Evolutionary conservation across 805 yeast species (phyloP), one percentile per base, ranked within the genome.

Genomic region (Saccharomyces eubayanus): DNA sequence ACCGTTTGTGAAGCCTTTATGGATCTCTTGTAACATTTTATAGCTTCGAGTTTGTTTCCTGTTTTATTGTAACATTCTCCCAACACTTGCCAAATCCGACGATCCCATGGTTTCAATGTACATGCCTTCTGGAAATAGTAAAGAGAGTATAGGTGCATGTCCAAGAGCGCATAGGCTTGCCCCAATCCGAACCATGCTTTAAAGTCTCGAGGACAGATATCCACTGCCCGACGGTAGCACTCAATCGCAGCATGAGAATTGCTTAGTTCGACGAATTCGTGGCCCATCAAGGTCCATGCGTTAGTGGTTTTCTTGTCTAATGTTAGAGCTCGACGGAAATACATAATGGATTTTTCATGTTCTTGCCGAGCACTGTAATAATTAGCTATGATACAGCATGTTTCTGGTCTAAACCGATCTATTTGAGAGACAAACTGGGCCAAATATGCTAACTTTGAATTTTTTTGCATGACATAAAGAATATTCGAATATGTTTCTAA

Each of bases 271-370:
- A 94, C 96, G 72, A 89, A 94, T 72, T 94, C 99, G 70, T 94
- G 99, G 10, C 99, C 99, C 97, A 94, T 90, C 54, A 94, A 75
- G 0, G 98, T 94, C 98, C 98, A 94, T 0, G 98, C 97, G 57
- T 89, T 82, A 20, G 90, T 74, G 61, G 95, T 89, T 60, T 82
- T 82, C 56, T 86, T 81, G 66, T 90, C 87, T 55, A 94, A 74
- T 0, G 88, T 81, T 41, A 94, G 73, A 0, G 99, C 99, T 53
- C 98, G 77, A 61, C 89, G 85, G 65, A 91, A 94, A 70, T 89
- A 90, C 82, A 86, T 82, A 56, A 94, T 89, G 0, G 99, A 96
- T 70, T 87, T 88, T 67, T 90, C 97, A 70, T 94, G 99, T 61
- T 94, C 96, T 57, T 90, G 88, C 61, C 87, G 84, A 69, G 94